These are phyloP conservation scores for Papiliotrema laurentii DNA, from an alignment of 1,284 basidiomycete species.

Conservation along the genomic window DNA sequence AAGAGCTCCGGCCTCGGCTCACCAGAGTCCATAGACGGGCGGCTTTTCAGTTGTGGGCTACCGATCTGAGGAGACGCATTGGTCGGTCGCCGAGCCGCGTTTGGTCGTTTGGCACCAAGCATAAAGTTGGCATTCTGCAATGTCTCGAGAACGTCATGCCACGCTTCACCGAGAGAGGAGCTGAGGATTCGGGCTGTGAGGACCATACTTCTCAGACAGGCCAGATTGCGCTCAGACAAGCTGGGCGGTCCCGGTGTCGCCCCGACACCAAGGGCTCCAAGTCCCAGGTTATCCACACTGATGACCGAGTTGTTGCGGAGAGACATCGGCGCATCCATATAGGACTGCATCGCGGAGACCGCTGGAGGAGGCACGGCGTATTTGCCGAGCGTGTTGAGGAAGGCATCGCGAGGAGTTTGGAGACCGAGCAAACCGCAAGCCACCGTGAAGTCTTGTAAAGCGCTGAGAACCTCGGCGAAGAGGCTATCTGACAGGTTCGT, in stretches of 20 bases:
- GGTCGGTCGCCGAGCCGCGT: slow-evolving; percentile 11
- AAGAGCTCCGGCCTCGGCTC: slow-evolving; percentile 23
- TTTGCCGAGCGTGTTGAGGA: slow-evolving; percentile 79
- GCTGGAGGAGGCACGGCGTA: slow-evolving; percentile 83
- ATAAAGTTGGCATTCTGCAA: slow-evolving; percentile 91
- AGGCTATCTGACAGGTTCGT: slow-evolving; percentile 72
- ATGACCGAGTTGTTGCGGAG: slow-evolving; percentile 50
- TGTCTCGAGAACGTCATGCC: slow-evolving; percentile 86
- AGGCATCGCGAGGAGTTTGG: slow-evolving; percentile 82
- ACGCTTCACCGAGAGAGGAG: slow-evolving; percentile 75
- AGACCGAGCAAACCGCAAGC: slow-evolving; percentile 85
- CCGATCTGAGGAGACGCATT: slow-evolving; percentile 10
- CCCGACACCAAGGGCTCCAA: slow-evolving; percentile 37
- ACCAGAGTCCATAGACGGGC: not conserved
- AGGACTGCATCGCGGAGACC: slow-evolving; percentile 73
- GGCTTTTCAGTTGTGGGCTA: slow-evolving; percentile 2
- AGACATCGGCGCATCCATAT: slow-evolving; percentile 52
- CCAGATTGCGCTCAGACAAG: slow-evolving; percentile 81
- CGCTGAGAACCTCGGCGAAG: slow-evolving; percentile 66
- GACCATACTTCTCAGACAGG: slow-evolving; percentile 79
- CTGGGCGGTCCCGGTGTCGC: slow-evolving; percentile 56
- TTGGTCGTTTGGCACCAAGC: slow-evolving; percentile 56
- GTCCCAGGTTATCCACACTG: slow-evolving; percentile 67
- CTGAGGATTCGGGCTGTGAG: slow-evolving; percentile 75
- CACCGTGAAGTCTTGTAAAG: slow-evolving; percentile 77